Percentiles rank a stretch among this genome's conserved stretches.
phyloP scores from a whole-genome alignment of 129 eudicot species.

The Calendula officinalis region DNA sequence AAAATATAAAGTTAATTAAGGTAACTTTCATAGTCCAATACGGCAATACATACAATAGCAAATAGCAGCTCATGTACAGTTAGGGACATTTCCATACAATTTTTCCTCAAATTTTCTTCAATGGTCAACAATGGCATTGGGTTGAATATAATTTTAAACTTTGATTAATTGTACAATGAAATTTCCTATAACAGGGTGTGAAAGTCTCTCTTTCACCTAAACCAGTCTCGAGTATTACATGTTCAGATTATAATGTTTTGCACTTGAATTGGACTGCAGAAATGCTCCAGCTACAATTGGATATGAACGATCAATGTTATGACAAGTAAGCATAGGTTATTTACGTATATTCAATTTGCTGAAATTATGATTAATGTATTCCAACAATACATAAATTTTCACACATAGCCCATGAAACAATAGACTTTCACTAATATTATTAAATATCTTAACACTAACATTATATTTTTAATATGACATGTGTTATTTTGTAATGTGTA shows the following conservation, averaged over 20 bases:
- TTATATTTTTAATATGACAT: no score
- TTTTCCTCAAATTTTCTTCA: no score
- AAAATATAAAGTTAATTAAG: no score
- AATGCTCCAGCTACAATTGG: slow-evolving; percentile 44
- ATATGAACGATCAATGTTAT: background rate
- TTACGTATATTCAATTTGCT: background rate
- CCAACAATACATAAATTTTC: no score
- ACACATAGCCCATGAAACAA: no score
- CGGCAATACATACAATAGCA: no score
- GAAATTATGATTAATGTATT: background rate
- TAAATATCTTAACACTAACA: no score
- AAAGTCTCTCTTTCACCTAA: slow-evolving; percentile 2
- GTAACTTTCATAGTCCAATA: no score
- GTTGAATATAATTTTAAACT: no score
- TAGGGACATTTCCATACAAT: no score
- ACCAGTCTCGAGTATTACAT: slow-evolving; percentile 34
- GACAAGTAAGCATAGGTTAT: background rate
- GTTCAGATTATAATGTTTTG: background rate
- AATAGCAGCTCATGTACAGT: no score
- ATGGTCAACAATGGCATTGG: background rate
- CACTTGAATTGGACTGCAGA: slow-evolving; percentile 39
- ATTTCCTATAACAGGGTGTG: background rate
- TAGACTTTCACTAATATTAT: no score
- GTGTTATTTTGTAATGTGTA: slow-evolving; percentile 22
- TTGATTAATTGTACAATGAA: background rate